Conservation (phyloP, 2,329 filamentous ascomycete species). For the Fusarium stilboides region DNA sequence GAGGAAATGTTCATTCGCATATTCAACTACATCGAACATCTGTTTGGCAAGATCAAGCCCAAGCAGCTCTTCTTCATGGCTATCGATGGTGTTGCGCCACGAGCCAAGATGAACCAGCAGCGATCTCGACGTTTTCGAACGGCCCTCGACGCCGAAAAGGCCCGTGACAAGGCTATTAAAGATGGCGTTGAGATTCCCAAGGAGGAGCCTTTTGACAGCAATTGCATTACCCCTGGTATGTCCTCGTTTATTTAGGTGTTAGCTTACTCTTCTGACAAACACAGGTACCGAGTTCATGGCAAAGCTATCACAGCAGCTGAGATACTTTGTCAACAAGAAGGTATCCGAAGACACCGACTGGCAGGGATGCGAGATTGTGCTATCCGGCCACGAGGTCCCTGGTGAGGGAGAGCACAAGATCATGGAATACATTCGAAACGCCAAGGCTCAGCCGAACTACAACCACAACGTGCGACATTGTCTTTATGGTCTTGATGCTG, state of each 20-base stretch:
- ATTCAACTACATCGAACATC: constrained; percentile 99
- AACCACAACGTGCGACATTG: constrained; percentile 96
- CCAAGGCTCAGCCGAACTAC: constrained; percentile 94
- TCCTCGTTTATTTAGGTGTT: too few species aligned
- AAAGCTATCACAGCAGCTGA: constrained; percentile 91
- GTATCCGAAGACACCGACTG: constrained; percentile 96
- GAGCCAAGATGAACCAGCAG: constrained; percentile 99
- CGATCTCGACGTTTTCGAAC: constrained; percentile 95
- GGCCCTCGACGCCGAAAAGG: constrained; percentile 89
- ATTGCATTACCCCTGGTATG: constrained; percentile 93
- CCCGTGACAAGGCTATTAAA: constrained; percentile 90
- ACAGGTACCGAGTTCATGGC: constrained; percentile 94
- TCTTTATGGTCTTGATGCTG: constrained; percentile 95
- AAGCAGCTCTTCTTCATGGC: constrained; percentile 99
- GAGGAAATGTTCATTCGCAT: constrained; percentile 99
- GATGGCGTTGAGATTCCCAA: constrained; percentile 95
- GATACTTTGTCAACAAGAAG: constrained; percentile 99
- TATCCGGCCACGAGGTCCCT: constrained; percentile 97
- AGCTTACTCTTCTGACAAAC: constrained; percentile 33
- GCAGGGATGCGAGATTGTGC: constrained; percentile 95
- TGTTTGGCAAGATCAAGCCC: constrained; percentile 98
- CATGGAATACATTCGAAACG: constrained; percentile 99
- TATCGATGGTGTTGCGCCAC: constrained; percentile 95
- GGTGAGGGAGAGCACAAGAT: constrained; percentile 99
- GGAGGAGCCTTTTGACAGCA: constrained; percentile 97